These are phyloP conservation scores for Tulasnella sp. DNA, from an alignment of 768 basidiomycete species.

Conservation along the genomic window DNA sequence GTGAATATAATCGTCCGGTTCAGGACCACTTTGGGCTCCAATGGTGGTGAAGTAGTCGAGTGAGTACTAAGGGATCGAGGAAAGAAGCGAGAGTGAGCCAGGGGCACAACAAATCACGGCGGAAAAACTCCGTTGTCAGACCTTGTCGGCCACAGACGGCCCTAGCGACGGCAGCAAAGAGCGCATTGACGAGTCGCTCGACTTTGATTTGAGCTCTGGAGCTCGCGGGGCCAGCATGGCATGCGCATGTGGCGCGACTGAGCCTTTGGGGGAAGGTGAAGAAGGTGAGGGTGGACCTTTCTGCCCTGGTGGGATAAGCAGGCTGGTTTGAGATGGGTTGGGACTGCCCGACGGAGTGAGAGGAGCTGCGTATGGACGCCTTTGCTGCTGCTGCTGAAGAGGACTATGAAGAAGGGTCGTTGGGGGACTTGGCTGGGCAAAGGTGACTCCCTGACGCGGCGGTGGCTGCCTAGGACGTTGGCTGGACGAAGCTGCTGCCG, in stretches of 20 bases:
- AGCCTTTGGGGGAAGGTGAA: background rate
- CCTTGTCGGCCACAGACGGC: background rate
- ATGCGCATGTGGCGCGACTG: background rate
- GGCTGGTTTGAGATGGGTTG: slow-evolving; percentile 12
- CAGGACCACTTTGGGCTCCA: slow-evolving; percentile 58
- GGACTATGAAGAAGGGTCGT: slow-evolving; percentile 4
- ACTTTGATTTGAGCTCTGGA: slow-evolving; percentile 13
- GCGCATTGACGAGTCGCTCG: slow-evolving; percentile 8
- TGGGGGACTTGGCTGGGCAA: slow-evolving; percentile 19
- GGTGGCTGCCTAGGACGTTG: background rate
- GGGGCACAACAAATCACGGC: background rate
- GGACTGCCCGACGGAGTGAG: slow-evolving; percentile 16
- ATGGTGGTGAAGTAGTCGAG: slow-evolving; percentile 66
- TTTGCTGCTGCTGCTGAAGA: slow-evolving; percentile 12
- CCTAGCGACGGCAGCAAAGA: slow-evolving; percentile 1
- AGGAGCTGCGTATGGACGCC: slow-evolving; percentile 16
- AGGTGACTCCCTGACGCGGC: background rate
- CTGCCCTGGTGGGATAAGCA: slow-evolving; percentile 11
- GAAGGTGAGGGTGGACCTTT: background rate
- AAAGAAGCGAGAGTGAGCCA: background rate
- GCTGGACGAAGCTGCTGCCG: background rate
- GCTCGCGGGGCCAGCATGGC: slow-evolving; percentile 10
- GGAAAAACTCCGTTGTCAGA: slow-evolving; percentile 9
- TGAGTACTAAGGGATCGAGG: slow-evolving; percentile 50
- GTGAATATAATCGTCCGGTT: slow-evolving; percentile 69